Evolutionary conservation across 331 rosid genomes (phyloP), one percentile per base, ranked within the genome.

Genomic region (Quercus tomentella): DNA sequence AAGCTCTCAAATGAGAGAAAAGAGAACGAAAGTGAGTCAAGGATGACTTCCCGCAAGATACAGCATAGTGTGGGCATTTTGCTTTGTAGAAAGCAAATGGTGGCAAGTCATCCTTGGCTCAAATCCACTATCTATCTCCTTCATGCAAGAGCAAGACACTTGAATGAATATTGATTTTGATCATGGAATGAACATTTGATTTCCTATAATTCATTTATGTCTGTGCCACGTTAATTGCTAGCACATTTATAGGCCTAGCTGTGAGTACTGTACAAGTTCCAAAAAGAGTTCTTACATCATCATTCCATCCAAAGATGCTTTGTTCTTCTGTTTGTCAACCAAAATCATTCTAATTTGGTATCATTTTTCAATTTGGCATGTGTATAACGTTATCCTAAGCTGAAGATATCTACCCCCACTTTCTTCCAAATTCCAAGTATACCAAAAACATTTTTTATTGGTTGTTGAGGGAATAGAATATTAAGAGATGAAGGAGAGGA

Each of bases 81-180:
- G 14, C 56, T 35, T 35, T 7, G 43, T 35, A 35, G 43, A 35
- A 35, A 31, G 30, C 30, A 43, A 65, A 51, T 65, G 83, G 81
- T 74, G 86, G 85, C 82, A 88, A 80, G 92, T 63, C 89, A 61
- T 88, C 87, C 85, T 74, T 81, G 92, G 86, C 80, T 88, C 89
- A 88, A 5, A 58, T 83, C 70, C 70, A 77, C 86, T 83, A 89
- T 80, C 81, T 75, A 31, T 51, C 74, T 77, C 78, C 66, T 61
- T 74, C 77, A 81, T 73, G 43, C 43, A 35, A 35, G 43, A 35
- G 63, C 79, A 78, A 77, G 71, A 22, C 70, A 1, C 65, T 66
- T 28, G 86, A 82, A 79, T 80, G 55, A 20, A 9, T 51, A n/a
- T n/a, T n/a, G 55, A 21, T 35, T 26, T 73, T 73, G 16, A 73